Base-by-base conservation (phyloP, 805 yeast genomes). In the Candida dendrica region DNA sequence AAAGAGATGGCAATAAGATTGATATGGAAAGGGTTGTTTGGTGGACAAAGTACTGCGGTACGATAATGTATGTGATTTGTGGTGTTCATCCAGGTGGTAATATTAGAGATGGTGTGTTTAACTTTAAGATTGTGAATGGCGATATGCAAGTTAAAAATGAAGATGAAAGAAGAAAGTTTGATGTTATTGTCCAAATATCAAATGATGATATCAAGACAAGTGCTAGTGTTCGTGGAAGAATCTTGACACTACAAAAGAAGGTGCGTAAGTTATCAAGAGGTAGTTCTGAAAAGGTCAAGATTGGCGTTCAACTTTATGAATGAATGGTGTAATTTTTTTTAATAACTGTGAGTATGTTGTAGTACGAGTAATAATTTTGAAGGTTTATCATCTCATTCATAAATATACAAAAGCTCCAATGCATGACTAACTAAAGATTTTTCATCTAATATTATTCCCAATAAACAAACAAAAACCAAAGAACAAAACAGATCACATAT, bases 81-180 rank as follows among this genome's bases (percentile, higher is more conserved):
- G 88, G 88, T 58, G 82, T 84, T 41, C 84, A 80, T 58, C 91
- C 91, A 6, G 89, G 89, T 44, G 91, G 90, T 17, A 79, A 79
- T 53, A 80, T 83, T 24, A 70, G 84, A 50, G 83, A 78, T 27
- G 77, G 77, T 20, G 71, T 73, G 14, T 72, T 71, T 55, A 66
- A 65, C 44, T 77, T 71, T 61, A 68, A 66, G 38, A 55, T 64
- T 37, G 41, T 39, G 38, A 48, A 50, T 39, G 53, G 65, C 58
- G 47, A 60, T 52, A 41, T 51, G 47, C 51, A 54, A 15, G 58
- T 59, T 26, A 55, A 51, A 27, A 55, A 50, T 26, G 59, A 53
- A 22, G 57, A 57, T 35, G 59, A 60, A n/a, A 60, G 60, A 45
- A 54, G 63, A 29, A 63, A 60, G 38, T 65, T 62, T 40, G 70